Evolutionary conservation across 2,329 filamentous ascomycete species (phyloP), one percentile per base, ranked within the genome.

Genomic region (Aureobasidium subglaciale): DNA sequence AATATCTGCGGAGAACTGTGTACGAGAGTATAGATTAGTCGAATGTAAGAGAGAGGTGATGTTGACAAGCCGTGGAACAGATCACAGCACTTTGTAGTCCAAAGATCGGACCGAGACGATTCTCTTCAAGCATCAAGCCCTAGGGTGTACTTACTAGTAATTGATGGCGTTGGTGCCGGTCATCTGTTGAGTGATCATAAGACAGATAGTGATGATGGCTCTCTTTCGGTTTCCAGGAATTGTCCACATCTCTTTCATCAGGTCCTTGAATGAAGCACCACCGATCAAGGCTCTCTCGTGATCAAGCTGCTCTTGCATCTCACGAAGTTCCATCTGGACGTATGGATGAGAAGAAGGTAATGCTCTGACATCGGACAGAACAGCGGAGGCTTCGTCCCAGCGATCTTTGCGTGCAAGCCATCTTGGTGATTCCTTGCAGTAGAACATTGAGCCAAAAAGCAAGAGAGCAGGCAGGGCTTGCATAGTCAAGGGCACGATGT

Each of bases 171-270:
- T 42, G 5, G 81, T 69, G 27, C 84, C 84, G 0, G 85, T 88
- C 80, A 88, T 85, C 66, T 88, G 85, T 67, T 89, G 85, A 67
- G 83, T 87, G 35, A 87, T 72, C 84, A 77, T 81, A 32, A 77
- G 70, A 13, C 68, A 84, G 75, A 88, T 79, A 27, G 81, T 84
- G 56, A 87, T 78, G 43, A 86, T 68, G 2, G 79, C 81, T 49
- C 85, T 78, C 63, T 84, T 84, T 56, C 85, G 76, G 55, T 83
- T 80, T 56, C 80, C 82, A 27, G 80, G 83, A 60, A 84, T 77
- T 7, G 83, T 67, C 68, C 89, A 81, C 67, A 88, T 78, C 69
- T 90, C 87, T 65, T 83, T 84, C 60, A 89, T 59, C 40, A 85
- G 75, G 3, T 86, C 86, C 1, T 80, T 66, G 72, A 79, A 82